A percentile compares a stretch with the other conserved stretches of the same genome.
phyloP scores from a whole-genome alignment of 2,329 filamentous ascomycete genomes.

The Stachybotrys echinatus region DNA sequence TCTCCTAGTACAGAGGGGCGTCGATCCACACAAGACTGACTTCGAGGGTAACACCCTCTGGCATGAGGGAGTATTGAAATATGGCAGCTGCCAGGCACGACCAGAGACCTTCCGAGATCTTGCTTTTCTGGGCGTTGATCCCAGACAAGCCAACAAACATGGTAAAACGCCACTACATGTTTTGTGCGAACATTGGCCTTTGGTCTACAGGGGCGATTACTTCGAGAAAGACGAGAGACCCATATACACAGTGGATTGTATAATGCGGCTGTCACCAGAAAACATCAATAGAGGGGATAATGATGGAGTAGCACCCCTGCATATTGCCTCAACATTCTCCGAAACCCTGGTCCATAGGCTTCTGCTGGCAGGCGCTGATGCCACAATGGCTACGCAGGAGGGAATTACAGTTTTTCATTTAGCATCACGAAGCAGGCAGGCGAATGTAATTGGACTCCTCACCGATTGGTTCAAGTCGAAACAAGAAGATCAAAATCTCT shows the following conservation, averaged over 20 bases:
- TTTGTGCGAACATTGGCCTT: background rate
- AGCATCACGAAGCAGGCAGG: constrained; percentile 23
- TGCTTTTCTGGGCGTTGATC: background rate
- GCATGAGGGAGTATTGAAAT: background rate
- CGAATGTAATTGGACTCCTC: constrained; percentile 24
- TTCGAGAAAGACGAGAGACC: too few relatives aligned
- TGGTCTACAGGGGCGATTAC: too few relatives aligned
- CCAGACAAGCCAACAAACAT: background rate
- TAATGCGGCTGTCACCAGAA: too few relatives aligned
- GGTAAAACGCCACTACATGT: constrained; percentile 3
- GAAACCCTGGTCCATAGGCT: constrained; percentile 17
- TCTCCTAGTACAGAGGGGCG: background rate
- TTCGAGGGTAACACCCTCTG: constrained; percentile 1
- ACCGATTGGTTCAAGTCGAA: constrained; percentile 5
- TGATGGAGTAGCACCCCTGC: constrained; percentile 16
- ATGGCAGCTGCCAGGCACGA: background rate
- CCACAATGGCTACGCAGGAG: constrained; percentile 20
- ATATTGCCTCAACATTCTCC: constrained; percentile 14
- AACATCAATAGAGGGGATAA: constrained; percentile 1
- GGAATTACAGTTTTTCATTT: constrained; percentile 32
- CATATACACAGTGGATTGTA: too few relatives aligned
- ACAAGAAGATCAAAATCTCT: background rate
- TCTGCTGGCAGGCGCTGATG: constrained; percentile 28
- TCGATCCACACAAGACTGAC: constrained; percentile 2
- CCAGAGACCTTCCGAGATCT: background rate